Percentiles rank a stretch among this genome's conserved stretches.
These are phyloP conservation scores for Dioscorea dumetorum DNA, from an alignment of 106 monocot species.

Conservation along the genomic window DNA sequence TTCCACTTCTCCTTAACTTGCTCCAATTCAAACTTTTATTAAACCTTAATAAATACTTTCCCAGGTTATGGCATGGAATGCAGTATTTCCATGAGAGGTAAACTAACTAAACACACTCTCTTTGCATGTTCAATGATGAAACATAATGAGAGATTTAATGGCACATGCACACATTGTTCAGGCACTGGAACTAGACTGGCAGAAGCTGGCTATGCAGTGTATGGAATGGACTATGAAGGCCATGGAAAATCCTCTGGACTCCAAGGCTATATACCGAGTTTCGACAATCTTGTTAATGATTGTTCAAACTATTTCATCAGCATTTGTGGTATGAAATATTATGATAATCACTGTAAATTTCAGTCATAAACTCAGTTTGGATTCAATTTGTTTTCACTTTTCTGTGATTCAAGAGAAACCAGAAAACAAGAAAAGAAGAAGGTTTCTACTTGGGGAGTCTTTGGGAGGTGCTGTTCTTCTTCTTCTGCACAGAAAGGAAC, in stretches of 20 bases:
- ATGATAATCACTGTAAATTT: too few relatives aligned
- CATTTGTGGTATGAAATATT: conserved; percentile 39
- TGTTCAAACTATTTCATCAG: conserved; percentile 30
- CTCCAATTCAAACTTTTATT: neutral
- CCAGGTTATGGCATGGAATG: conserved; percentile 69
- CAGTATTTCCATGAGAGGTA: conserved; percentile 75
- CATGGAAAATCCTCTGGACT: conserved; percentile 71
- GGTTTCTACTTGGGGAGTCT: conserved; percentile 40
- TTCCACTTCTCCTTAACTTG: neutral
- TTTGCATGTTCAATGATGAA: neutral
- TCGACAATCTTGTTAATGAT: conserved; percentile 42
- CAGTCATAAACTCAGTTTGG: too few relatives aligned
- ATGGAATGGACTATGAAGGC: conserved; percentile 69
- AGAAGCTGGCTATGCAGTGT: conserved; percentile 49
- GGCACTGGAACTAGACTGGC: conserved; percentile 41
- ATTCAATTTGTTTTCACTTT: too few relatives aligned
- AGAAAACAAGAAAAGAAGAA: conserved; percentile 22
- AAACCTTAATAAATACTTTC: neutral
- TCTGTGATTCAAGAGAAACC: conserved; percentile 12
- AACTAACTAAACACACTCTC: neutral
- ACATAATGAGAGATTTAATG: too few relatives aligned
- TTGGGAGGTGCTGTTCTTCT: conserved; percentile 57
- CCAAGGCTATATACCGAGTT: conserved; percentile 51
- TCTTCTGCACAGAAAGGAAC: conserved; percentile 30
- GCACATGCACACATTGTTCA: conserved; percentile 1